These are phyloP conservation scores for Colletotrichum eremochloae DNA, from an alignment of 2,329 filamentous ascomycete species.

Conservation along the genomic window DNA sequence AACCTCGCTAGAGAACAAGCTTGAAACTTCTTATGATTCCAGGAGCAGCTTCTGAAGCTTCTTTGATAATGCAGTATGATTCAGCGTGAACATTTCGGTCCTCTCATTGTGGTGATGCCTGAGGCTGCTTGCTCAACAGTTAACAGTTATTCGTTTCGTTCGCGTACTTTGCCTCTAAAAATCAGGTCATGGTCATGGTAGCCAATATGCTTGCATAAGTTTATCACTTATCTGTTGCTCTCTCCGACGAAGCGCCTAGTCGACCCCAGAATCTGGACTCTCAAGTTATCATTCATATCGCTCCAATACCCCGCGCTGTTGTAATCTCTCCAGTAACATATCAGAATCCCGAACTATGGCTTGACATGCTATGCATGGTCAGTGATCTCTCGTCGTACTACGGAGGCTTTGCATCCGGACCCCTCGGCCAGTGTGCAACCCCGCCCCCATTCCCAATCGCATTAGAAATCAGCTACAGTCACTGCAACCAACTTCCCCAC, in stretches of 20 bases:
- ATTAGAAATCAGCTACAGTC: not conserved
- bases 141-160: not conserved
- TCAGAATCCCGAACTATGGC: not conserved
- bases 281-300: not conserved
- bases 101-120: not conserved
- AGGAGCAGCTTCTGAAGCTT: not conserved
- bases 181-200: not conserved
- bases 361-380: too few relatives aligned
- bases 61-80: not conserved
- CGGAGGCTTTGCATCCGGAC: not conserved
- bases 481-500: constrained; percentile 26
- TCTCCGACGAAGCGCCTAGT: not conserved
- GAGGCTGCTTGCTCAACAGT: not conserved
- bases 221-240: not conserved
- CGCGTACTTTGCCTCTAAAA: not conserved
- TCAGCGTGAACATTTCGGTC: not conserved
- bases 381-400: constrained; percentile 17
- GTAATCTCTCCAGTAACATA: too few relatives aligned
- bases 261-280: not conserved
- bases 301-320: not conserved
- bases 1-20: not conserved
- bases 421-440: constrained; percentile 12
- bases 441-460: constrained; percentile 36
- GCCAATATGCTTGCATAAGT: not conserved
- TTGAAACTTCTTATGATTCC: not conserved